phyloP scores from a whole-genome alignment of 495 filamentous ascomycete species.

The Neurospora pannonica region DNA sequence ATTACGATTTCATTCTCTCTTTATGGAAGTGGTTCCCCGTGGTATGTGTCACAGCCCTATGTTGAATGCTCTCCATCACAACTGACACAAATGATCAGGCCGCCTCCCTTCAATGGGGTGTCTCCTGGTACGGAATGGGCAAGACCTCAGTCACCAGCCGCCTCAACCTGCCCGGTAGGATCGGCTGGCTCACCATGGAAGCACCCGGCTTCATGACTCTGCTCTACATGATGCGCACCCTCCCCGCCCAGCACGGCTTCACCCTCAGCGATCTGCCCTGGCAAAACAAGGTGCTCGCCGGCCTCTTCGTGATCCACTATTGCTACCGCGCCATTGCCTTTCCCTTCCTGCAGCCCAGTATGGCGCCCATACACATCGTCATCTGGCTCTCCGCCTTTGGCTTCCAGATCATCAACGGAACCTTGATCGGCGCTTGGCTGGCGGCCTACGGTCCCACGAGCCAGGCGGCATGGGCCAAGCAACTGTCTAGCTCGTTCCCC shows the following conservation, averaged over 20 bases:
- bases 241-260: slow-evolving; percentile 46
- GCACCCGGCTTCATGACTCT: slow-evolving; percentile 64
- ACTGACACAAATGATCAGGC: slow-evolving; percentile 28
- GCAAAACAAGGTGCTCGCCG: slow-evolving; percentile 59
- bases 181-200: slow-evolving; percentile 86
- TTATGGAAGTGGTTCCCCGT: slow-evolving; percentile 42
- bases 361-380: slow-evolving; percentile 72
- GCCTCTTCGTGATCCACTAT: slow-evolving; percentile 72
- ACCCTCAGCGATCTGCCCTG: slow-evolving; percentile 41
- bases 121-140: slow-evolving; percentile 62
- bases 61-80: background rate
- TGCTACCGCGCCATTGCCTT: slow-evolving; percentile 75
- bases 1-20: slow-evolving; percentile 39
- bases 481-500: slow-evolving; percentile 22
- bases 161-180: slow-evolving; percentile 81
- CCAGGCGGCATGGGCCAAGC: slow-evolving; percentile 44
- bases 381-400: slow-evolving; percentile 49
- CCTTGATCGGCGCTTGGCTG: slow-evolving; percentile 70
- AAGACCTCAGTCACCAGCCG: slow-evolving; percentile 69
- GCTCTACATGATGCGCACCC: slow-evolving; percentile 61
- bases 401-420: slow-evolving; percentile 76
- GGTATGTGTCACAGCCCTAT: slow-evolving; percentile 12
- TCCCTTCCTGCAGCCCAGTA: slow-evolving; percentile 74
- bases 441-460: slow-evolving; percentile 63
- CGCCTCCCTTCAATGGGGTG: slow-evolving; percentile 52